A percentile compares a stretch with the other conserved stretches of the same genome.
Conservation (phyloP, 306 rosid species). For the Sindora glabra region DNA sequence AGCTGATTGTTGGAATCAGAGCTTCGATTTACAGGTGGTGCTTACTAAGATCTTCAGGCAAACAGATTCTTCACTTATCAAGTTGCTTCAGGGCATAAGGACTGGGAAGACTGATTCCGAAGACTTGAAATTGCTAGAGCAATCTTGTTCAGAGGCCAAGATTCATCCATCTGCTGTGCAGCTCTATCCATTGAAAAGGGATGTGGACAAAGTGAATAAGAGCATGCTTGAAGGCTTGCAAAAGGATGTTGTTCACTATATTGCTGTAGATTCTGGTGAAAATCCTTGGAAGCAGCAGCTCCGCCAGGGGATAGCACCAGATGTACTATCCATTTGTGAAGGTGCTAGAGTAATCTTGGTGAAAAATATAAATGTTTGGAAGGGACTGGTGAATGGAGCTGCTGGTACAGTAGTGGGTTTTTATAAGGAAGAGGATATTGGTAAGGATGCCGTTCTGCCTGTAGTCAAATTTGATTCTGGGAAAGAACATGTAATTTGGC, state of each 20-base stretch:
- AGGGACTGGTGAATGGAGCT: constrained; percentile 48
- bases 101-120: constrained; percentile 28
- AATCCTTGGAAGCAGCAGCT: constrained; percentile 29
- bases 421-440: neutral
- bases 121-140: constrained; percentile 20
- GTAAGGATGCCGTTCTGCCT: constrained; percentile 27
- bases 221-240: constrained; percentile 27
- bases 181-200: constrained; percentile 34
- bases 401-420: constrained; percentile 41
- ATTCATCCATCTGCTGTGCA: constrained; percentile 32
- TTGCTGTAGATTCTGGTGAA: constrained; percentile 36
- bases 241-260: constrained; percentile 18
- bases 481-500: constrained; percentile 7
- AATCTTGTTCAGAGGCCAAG: constrained; percentile 6
- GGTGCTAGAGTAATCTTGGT: constrained; percentile 58
- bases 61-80: constrained; percentile 26
- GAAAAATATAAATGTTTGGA: constrained; percentile 30
- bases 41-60: constrained; percentile 47
- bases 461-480: constrained; percentile 42
- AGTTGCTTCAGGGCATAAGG: constrained; percentile 49
- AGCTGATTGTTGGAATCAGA: constrained; percentile 45
- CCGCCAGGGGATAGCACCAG: constrained; percentile 26
- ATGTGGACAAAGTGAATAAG: constrained; percentile 36
- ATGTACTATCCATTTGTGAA: constrained; percentile 25
- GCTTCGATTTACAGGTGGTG: constrained; percentile 37